These are phyloP conservation scores for Oryza australiensis DNA, from an alignment of 176 grass and related monocot species.

Conservation along the genomic window DNA sequence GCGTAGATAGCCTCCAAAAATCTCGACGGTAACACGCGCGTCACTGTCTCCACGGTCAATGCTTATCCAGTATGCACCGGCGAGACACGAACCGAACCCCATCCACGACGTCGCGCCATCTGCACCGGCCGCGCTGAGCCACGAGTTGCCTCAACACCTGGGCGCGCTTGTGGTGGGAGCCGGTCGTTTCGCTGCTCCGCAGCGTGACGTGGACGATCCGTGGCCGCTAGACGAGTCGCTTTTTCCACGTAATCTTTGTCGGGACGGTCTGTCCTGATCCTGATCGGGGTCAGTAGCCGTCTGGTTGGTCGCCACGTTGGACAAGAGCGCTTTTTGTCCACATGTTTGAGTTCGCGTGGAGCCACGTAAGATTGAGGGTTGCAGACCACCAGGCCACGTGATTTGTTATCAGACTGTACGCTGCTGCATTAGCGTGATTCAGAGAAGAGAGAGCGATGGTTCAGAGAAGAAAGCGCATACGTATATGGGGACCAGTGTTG, in stretches of 20 bases:
- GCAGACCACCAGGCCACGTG: not conserved
- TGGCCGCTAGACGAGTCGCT: not conserved
- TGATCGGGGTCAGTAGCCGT: not conserved
- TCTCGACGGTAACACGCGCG: not conserved
- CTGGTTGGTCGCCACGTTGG: slow-evolving; percentile 11
- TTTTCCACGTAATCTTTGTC: slow-evolving; percentile 36
- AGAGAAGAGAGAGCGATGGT: not conserved
- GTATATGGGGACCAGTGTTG: not conserved
- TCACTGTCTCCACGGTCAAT: not conserved
- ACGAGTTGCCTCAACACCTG: slow-evolving; percentile 25
- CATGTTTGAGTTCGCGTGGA: not conserved
- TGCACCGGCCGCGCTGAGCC: slow-evolving; percentile 31
- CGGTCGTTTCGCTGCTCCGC: not conserved
- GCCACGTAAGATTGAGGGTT: slow-evolving; percentile 5
- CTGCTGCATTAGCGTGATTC: not conserved
- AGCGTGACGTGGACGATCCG: slow-evolving; percentile 16
- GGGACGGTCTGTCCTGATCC: not conserved
- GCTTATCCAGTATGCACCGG: not conserved
- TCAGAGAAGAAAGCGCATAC: too few species aligned
- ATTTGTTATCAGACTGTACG: too few species aligned
- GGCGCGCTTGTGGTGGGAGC: not conserved
- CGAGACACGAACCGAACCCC: too few species aligned
- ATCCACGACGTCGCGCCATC: not conserved
- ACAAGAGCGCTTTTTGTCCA: not conserved
- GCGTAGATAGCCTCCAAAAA: not conserved